Evolutionary conservation across 2,329 filamentous ascomycete genomes (phyloP).

Genomic region (Neurospora sp.): DNA sequence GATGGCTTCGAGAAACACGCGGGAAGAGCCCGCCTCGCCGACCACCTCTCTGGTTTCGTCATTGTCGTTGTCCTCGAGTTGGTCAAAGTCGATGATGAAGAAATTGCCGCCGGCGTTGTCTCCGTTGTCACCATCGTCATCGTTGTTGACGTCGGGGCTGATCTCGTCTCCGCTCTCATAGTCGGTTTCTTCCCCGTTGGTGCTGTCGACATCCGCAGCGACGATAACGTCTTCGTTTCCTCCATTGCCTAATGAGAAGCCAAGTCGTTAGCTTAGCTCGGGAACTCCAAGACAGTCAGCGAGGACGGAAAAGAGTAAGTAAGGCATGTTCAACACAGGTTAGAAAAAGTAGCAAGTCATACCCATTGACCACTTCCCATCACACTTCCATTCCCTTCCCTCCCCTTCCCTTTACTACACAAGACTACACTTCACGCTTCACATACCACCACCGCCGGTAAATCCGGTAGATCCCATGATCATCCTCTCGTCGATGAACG

Average conservation of each 20-base stretch:
- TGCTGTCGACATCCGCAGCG: background rate
- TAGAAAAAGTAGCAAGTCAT: background rate
- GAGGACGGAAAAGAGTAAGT: background rate
- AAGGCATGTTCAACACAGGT: background rate
- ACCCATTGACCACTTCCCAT: background rate
- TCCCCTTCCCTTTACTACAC: too few species aligned
- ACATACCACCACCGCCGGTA: background rate
- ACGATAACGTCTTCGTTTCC: background rate
- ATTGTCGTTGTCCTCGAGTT: background rate
- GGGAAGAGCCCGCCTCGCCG: background rate
- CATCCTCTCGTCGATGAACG: constrained; percentile 39
- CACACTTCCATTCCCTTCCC: background rate
- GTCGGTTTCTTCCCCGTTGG: background rate
- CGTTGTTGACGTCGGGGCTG: background rate
- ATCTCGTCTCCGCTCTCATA: background rate
- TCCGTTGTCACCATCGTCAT: background rate
- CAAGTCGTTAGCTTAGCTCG: background rate
- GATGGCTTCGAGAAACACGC: background rate
- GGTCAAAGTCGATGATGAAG: background rate
- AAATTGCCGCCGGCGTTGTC: background rate
- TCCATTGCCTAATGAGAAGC: background rate
- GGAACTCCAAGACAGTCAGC: background rate
- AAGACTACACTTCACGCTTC: background rate
- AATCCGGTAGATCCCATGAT: constrained; percentile 28
- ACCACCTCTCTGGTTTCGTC: background rate